phyloP scores from a whole-genome alignment of 208 protist genomes.

The Zelonia costaricensis region DNA sequence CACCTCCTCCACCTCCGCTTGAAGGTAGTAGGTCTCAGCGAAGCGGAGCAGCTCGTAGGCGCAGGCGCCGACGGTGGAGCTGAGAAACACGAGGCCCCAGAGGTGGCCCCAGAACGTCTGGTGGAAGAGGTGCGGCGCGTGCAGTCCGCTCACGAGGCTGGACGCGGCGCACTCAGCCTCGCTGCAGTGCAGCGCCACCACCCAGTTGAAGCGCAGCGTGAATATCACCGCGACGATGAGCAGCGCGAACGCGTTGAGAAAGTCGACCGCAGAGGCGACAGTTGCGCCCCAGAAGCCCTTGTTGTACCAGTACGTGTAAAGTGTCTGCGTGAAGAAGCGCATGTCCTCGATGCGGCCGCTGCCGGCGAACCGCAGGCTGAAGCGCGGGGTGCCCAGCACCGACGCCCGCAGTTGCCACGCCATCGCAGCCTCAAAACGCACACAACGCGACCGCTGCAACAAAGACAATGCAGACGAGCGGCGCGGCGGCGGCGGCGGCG shows the following conservation, averaged over 20 bases:
- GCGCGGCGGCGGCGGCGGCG: too few species aligned
- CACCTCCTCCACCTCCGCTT: conserved; percentile 55
- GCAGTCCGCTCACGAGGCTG: conserved; percentile 37
- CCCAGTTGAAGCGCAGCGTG: conserved; percentile 69
- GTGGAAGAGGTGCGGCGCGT: conserved; percentile 45
- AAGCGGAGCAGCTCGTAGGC: conserved; percentile 64
- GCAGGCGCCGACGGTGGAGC: conserved; percentile 33
- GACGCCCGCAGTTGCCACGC: conserved; percentile 24
- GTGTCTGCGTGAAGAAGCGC: conserved; percentile 63
- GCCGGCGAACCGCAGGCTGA: conserved; percentile 49
- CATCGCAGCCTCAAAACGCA: conserved; percentile 1
- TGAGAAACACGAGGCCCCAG: conserved; percentile 44
- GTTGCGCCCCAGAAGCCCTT: conserved; percentile 72
- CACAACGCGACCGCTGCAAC: too few species aligned
- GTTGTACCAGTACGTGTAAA: conserved; percentile 78
- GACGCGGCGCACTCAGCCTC: conserved; percentile 51
- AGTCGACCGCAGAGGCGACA: conserved; percentile 56
- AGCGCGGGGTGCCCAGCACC: conserved; percentile 19
- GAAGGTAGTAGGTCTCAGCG: conserved; percentile 46
- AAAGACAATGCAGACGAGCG: too few species aligned
- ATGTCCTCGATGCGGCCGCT: conserved; percentile 61
- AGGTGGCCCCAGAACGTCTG: conserved; percentile 24
- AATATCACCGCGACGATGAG: conserved; percentile 54
- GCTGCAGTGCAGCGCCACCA: conserved; percentile 47
- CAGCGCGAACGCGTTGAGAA: conserved; percentile 65